phyloP scores from a whole-genome alignment of 2,329 filamentous ascomycete species.

The Sordariomycetes sp. region DNA sequence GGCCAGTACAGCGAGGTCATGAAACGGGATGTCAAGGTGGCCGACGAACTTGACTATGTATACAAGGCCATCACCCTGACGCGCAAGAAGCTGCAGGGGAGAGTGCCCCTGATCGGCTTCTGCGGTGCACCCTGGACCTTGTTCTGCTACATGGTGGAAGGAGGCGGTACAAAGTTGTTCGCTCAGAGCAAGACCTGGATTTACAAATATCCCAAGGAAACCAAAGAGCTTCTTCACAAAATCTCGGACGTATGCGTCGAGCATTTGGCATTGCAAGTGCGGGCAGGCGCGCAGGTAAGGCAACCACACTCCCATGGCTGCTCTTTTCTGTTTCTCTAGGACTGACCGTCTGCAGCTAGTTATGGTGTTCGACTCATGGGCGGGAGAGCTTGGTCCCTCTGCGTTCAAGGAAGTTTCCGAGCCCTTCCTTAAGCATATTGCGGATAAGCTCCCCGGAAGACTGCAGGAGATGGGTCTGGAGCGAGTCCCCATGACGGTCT shows the following conservation, averaged over 20 bases:
- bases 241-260: conserved; percentile 93
- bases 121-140: conserved; percentile 96
- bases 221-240: conserved; percentile 76
- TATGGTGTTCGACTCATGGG: conserved; percentile 98
- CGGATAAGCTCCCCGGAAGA: conserved; percentile 65
- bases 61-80: conserved; percentile 93
- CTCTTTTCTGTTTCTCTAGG: neutral
- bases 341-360: conserved; percentile 50
- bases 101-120: conserved; percentile 91
- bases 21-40: conserved; percentile 71
- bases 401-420: conserved; percentile 79
- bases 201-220: conserved; percentile 75
- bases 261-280: conserved; percentile 84
- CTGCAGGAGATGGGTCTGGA: conserved; percentile 68
- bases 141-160: conserved; percentile 98
- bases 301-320: conserved; percentile 3
- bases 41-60: conserved; percentile 80
- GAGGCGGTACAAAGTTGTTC: conserved; percentile 92
- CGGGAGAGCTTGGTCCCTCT: conserved; percentile 78
- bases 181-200: conserved; percentile 94
- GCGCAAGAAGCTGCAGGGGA: conserved; percentile 73
- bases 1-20: conserved; percentile 75
- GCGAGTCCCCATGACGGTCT: conserved; percentile 90
- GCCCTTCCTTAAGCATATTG: conserved; percentile 80
- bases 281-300: conserved; percentile 80